phyloP scores from a whole-genome alignment of 805 yeast genomes.

The Metschnikowia picachoensis region DNA sequence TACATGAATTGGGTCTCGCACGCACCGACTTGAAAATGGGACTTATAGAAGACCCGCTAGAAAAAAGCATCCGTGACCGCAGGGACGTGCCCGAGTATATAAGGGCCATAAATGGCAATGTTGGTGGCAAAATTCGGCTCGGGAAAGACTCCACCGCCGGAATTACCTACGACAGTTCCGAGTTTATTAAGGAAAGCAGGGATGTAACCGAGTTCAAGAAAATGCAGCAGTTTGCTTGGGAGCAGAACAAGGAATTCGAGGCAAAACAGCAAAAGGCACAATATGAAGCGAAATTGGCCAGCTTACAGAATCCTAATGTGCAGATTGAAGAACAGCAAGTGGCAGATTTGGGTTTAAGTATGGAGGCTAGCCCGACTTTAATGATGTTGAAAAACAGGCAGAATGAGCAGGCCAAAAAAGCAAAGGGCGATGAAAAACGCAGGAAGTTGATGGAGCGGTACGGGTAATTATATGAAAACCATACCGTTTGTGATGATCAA shows the following conservation, averaged over 20 bases:
- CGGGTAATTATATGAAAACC: slow-evolving; percentile 1
- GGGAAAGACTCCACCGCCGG: slow-evolving; percentile 26
- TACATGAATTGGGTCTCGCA: slow-evolving; percentile 32
- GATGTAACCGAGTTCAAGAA: slow-evolving; percentile 53
- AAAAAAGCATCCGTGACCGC: slow-evolving; percentile 55
- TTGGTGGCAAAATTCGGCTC: slow-evolving; percentile 35
- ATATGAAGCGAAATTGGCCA: slow-evolving; percentile 12
- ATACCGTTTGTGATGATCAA: no score
- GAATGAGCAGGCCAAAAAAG: slow-evolving; percentile 17
- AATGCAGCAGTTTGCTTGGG: slow-evolving; percentile 50
- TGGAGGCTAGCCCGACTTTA: slow-evolving; percentile 38
- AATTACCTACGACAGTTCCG: slow-evolving; percentile 11
- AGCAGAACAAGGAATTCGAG: slow-evolving; percentile 18
- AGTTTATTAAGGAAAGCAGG: slow-evolving; percentile 33
- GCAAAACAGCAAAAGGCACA: slow-evolving; percentile 9
- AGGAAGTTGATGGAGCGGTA: slow-evolving; percentile 13
- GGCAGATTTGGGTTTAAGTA: slow-evolving; percentile 26
- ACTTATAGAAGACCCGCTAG: slow-evolving; percentile 31
- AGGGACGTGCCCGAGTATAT: slow-evolving; percentile 73
- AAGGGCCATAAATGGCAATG: slow-evolving; percentile 38
- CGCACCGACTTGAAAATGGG: slow-evolving; percentile 23
- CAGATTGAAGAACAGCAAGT: slow-evolving; percentile 9
- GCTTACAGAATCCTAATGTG: slow-evolving; percentile 10
- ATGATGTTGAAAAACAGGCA: slow-evolving; percentile 28
- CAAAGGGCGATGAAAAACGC: slow-evolving; percentile 10